Conservation (phyloP, 1,139 yeast species). For the Saccharomycopsis hybrid region DNA sequence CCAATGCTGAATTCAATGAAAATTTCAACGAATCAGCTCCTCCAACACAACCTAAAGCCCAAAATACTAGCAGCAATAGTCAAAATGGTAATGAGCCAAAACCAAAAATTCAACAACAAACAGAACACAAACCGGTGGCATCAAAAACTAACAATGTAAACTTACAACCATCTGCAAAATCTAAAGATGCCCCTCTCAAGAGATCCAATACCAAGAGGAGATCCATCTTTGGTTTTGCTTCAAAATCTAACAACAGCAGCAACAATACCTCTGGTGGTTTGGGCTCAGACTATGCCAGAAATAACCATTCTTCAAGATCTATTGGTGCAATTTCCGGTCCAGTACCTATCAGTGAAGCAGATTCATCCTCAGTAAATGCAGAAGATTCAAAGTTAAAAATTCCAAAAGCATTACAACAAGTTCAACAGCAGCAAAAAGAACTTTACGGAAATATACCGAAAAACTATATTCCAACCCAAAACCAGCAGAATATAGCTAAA, state of each 20-base stretch:
- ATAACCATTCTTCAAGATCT: too few species aligned
- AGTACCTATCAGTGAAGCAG: not conserved
- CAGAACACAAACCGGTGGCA: too few species aligned
- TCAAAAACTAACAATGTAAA: too few species aligned
- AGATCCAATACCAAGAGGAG: constrained; percentile 7
- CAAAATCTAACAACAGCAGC: not conserved
- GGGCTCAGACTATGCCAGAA: not conserved
- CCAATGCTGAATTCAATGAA: constrained; percentile 11
- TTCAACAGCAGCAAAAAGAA: constrained; percentile 11
- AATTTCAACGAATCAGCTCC: constrained; percentile 2
- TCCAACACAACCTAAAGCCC: not conserved
- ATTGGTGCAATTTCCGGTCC: constrained; percentile 11
- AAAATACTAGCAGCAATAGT: not conserved
- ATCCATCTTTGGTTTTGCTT: constrained; percentile 16
- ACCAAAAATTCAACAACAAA: not conserved
- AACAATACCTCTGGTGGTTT: not conserved
- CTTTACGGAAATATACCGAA: constrained; percentile 1
- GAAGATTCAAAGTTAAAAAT: constrained; percentile 6
- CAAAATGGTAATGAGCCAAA: not conserved
- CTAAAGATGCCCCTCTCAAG: not conserved
- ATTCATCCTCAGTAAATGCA: not conserved
- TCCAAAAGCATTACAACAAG: constrained; percentile 9
- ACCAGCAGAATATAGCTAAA: not conserved
- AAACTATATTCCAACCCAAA: constrained; percentile 12
- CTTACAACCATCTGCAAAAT: too few species aligned